phyloP scores from a whole-genome alignment of 2,329 filamentous ascomycete genomes.

The Corynespora cassiicola region DNA sequence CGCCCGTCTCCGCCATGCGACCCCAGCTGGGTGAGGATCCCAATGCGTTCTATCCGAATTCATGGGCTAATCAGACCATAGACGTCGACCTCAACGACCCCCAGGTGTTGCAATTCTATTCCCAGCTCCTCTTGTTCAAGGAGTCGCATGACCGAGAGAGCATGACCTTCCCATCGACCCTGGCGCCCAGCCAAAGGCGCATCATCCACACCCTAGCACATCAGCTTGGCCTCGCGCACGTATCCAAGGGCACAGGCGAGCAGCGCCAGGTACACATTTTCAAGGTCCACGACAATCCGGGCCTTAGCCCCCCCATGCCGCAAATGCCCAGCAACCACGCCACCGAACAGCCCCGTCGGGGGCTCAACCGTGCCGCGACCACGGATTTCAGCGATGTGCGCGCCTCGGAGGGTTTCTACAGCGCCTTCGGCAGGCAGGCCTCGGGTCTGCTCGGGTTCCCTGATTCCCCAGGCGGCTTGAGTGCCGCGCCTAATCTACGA shows the following conservation, averaged over 20 bases:
- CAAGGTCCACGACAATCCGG: constrained; percentile 67
- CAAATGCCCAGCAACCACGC: constrained; percentile 69
- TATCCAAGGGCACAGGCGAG: constrained; percentile 86
- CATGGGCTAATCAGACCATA: constrained; percentile 34
- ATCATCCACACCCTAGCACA: constrained; percentile 94
- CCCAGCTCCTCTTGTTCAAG: constrained; percentile 87
- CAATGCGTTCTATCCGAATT: constrained; percentile 11
- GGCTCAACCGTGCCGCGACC: constrained; percentile 91
- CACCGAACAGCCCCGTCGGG: constrained; percentile 79
- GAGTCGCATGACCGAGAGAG: constrained; percentile 78
- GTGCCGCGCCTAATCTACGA: constrained; percentile 79
- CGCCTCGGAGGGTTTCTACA: constrained; percentile 76
- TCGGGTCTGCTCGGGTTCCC: constrained; percentile 80
- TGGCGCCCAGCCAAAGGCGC: constrained; percentile 83
- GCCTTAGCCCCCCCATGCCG: constrained; percentile 68
- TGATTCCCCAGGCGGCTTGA: constrained; percentile 73
- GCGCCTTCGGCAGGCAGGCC: constrained; percentile 78
- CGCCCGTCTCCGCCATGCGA: constrained; percentile 67
- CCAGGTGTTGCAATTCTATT: constrained; percentile 85
- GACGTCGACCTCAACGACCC: constrained; percentile 93
- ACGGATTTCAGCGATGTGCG: constrained; percentile 91
- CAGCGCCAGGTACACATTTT: constrained; percentile 90
- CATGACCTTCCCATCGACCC: constrained; percentile 80
- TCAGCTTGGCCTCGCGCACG: constrained; percentile 90
- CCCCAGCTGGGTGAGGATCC: constrained; percentile 49